A percentile compares a stretch with the other conserved stretches of the same genome.
phyloP scores from a whole-genome alignment of 1,284 basidiomycete species.

The Cryptococcus maquisensis region DNA sequence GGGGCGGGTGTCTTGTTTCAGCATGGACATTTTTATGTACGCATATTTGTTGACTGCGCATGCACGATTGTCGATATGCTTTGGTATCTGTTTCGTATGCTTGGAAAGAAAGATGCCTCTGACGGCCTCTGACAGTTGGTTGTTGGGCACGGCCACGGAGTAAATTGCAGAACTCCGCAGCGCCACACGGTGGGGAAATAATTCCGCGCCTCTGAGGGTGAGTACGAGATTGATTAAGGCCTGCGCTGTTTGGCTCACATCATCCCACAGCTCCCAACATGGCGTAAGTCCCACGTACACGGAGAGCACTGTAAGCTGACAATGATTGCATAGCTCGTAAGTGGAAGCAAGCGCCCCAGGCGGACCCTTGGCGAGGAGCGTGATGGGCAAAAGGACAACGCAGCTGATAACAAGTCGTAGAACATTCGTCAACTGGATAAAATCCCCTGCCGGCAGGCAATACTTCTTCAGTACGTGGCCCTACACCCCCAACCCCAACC shows the following conservation, averaged over 20 bases:
- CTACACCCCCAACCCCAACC: not conserved
- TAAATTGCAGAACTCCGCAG: too few relatives aligned
- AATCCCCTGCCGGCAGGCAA: slow-evolving; percentile 79
- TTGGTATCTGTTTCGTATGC: too few relatives aligned
- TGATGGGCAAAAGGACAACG: not conserved
- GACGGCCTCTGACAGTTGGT: too few relatives aligned
- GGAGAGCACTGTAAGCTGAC: not conserved
- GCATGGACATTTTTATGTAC: not conserved
- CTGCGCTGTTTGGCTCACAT: too few relatives aligned
- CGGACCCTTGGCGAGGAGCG: not conserved
- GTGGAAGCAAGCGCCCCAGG: not conserved
- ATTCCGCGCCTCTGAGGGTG: too few relatives aligned
- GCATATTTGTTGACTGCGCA: too few relatives aligned
- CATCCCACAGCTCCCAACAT: not conserved
- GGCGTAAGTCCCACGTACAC: not conserved
- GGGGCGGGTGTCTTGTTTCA: not conserved
- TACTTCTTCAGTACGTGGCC: slow-evolving; percentile 83
- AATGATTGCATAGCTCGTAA: not conserved
- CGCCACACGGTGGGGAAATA: too few relatives aligned
- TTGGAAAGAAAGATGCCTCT: too few relatives aligned
- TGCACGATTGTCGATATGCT: too few relatives aligned
- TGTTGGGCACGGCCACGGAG: too few relatives aligned
- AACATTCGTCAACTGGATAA: slow-evolving; percentile 71
- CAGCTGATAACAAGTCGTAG: slow-evolving; percentile 5
- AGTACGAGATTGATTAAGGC: too few relatives aligned